Evolutionary conservation across 2,329 filamentous ascomycete genomes (phyloP).

Genomic region (Nectriaceae sp.): DNA sequence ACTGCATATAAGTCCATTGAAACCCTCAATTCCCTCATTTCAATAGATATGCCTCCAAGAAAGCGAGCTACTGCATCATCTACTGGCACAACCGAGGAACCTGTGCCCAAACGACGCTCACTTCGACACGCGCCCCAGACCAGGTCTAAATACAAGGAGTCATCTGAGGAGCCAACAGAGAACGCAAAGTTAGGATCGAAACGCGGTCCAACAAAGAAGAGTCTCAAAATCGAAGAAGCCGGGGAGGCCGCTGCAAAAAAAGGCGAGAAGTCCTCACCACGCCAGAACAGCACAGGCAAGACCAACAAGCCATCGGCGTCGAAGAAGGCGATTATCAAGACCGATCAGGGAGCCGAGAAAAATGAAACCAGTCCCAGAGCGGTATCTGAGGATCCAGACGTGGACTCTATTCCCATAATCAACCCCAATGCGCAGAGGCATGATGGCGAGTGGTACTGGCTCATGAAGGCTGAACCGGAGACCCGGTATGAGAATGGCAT

Average conservation of each 20-base stretch:
- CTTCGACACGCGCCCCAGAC: not conserved
- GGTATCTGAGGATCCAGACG: constrained; percentile 31
- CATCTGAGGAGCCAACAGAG: not conserved
- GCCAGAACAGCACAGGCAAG: not conserved
- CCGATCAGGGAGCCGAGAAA: not conserved
- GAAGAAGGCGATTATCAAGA: not conserved
- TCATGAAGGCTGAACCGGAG: constrained; percentile 88
- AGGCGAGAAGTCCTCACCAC: not conserved
- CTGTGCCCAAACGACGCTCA: not conserved
- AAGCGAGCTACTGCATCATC: not conserved
- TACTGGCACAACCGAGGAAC: not conserved
- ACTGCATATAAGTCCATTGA: not conserved
- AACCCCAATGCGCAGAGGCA: constrained; percentile 43
- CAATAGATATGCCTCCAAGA: not conserved
- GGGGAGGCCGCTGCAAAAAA: not conserved
- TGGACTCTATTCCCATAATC: constrained; percentile 36
- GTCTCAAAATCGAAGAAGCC: not conserved
- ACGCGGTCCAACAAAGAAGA: not conserved
- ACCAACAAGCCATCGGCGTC: not conserved
- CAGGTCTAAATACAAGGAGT: not conserved
- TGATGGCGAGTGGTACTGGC: constrained; percentile 63
- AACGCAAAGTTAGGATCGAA: not conserved
- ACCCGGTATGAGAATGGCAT: constrained; percentile 82
- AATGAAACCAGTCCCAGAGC: not conserved
- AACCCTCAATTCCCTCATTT: not conserved